Evolutionary conservation across 306 rosid genomes (phyloP).

Genomic region (Boehmeria nivea): DNA sequence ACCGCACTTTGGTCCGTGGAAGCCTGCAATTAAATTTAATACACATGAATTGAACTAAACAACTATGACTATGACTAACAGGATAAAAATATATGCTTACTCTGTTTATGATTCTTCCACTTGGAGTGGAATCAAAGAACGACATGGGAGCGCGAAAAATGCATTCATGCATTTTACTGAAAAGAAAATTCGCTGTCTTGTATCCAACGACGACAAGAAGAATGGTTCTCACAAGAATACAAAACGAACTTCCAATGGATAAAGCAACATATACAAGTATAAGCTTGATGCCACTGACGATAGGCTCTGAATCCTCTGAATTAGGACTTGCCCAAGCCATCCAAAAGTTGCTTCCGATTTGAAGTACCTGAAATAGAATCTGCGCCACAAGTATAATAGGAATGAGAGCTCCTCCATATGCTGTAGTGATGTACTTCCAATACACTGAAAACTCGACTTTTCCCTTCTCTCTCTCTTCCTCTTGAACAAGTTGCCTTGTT

Average conservation of each 20-base stretch:
- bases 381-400: conserved; percentile 66
- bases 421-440: conserved; percentile 68
- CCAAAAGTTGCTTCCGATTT: conserved; percentile 92
- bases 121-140: conserved; percentile 82
- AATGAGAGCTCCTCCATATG: conserved; percentile 76
- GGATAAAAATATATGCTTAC: conserved; percentile 11
- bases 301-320: conserved; percentile 52
- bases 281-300: conserved; percentile 33
- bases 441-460: conserved; percentile 62
- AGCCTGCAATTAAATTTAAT: conserved; percentile 63
- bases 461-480: conserved; percentile 93
- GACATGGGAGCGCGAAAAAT: conserved; percentile 88
- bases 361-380: conserved; percentile 62
- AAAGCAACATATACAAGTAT: conserved; percentile 53
- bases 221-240: conserved; percentile 42
- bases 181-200: conserved; percentile 68
- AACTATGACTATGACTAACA: too few relatives aligned
- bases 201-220: conserved; percentile 53
- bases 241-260: conserved; percentile 64
- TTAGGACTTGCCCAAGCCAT: conserved; percentile 88
- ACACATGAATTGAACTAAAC: too few relatives aligned
- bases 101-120: conserved; percentile 76
- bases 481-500: conserved; percentile 72
- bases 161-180: conserved; percentile 66
- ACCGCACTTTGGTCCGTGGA: conserved; percentile 74